phyloP scores from a whole-genome alignment of 2,329 filamentous ascomycete genomes.

The Hypoxylon sp. region DNA sequence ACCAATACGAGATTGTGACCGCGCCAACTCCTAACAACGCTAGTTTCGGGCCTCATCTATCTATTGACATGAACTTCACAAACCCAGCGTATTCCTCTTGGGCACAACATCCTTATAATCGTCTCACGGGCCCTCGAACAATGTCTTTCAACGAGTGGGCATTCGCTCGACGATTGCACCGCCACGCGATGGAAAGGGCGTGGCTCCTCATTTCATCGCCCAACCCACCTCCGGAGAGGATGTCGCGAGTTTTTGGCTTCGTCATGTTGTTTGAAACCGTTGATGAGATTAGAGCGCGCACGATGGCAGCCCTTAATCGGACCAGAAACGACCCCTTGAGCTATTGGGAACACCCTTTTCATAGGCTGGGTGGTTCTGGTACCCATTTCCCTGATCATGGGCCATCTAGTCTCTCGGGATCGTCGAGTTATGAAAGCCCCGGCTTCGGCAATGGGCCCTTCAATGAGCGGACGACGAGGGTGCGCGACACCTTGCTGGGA shows the following conservation, averaged over 20 bases:
- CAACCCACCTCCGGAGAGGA: slow-evolving; percentile 63
- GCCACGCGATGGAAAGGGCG: slow-evolving; percentile 74
- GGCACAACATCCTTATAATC: slow-evolving; percentile 54
- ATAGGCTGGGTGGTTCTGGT: slow-evolving; percentile 77
- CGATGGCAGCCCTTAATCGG: slow-evolving; percentile 55
- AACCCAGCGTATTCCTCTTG: slow-evolving; percentile 49
- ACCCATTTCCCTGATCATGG: slow-evolving; percentile 69
- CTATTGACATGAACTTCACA: slow-evolving; percentile 46
- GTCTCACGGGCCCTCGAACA: slow-evolving; percentile 64
- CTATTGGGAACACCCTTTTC: slow-evolving; percentile 72
- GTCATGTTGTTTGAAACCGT: slow-evolving; percentile 73
- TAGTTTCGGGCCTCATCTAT: slow-evolving; percentile 64
- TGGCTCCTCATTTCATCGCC: slow-evolving; percentile 69
- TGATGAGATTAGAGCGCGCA: slow-evolving; percentile 63
- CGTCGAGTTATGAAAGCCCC: slow-evolving; percentile 49
- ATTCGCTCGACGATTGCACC: slow-evolving; percentile 80
- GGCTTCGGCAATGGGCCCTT: slow-evolving; percentile 67
- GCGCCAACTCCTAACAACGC: slow-evolving; percentile 68
- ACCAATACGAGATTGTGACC: slow-evolving; percentile 65
- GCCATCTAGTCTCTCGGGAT: slow-evolving; percentile 38
- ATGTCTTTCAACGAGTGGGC: slow-evolving; percentile 75
- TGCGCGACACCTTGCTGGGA: slow-evolving; percentile 62
- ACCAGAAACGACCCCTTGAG: slow-evolving; percentile 64
- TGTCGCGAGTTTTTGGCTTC: slow-evolving; percentile 77
- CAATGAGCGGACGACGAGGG: slow-evolving; percentile 56